Evolutionary conservation across 495 filamentous ascomycete genomes (phyloP).

Genomic region (Aspergillus taichungensis): DNA sequence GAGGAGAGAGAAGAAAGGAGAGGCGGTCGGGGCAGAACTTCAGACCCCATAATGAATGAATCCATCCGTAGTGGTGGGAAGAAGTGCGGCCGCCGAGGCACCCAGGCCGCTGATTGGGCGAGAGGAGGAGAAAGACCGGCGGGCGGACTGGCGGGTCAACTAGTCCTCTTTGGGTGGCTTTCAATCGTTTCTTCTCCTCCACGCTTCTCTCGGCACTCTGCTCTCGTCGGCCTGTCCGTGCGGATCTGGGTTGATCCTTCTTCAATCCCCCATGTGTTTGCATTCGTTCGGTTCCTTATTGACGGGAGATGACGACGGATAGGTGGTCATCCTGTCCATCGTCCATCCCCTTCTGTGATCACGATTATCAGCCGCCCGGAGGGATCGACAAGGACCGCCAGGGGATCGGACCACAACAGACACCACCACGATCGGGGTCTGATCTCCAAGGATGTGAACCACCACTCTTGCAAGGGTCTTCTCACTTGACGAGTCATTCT

Average conservation of each 20-base stretch:
- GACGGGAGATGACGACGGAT: slow-evolving; percentile 13
- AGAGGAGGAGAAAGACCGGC: slow-evolving; percentile 36
- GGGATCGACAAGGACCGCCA: background rate
- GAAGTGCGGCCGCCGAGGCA: slow-evolving; percentile 19
- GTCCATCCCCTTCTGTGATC: too few relatives aligned
- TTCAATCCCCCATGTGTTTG: slow-evolving; percentile 22
- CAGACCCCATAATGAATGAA: slow-evolving; percentile 11
- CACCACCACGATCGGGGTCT: background rate
- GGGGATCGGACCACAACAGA: background rate
- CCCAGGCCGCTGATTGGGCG: slow-evolving; percentile 30
- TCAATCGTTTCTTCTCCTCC: background rate
- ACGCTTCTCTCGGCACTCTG: slow-evolving; percentile 13
- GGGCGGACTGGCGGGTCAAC: slow-evolving; percentile 18
- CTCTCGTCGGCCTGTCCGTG: too few relatives aligned
- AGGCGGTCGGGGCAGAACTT: slow-evolving; percentile 29
- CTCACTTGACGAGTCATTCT: too few relatives aligned
- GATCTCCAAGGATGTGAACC: too few relatives aligned
- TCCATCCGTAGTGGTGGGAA: background rate
- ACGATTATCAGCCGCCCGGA: background rate
- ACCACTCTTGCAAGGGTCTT: too few relatives aligned
- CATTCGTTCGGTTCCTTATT: slow-evolving; percentile 36
- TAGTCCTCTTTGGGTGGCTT: slow-evolving; percentile 10
- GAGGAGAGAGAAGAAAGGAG: slow-evolving; percentile 29
- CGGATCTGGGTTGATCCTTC: too few relatives aligned
- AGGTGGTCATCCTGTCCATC: too few relatives aligned